Conservation (phyloP, 192 early-diverging fungal genomes). For the Geosiphon pyriformis region DNA sequence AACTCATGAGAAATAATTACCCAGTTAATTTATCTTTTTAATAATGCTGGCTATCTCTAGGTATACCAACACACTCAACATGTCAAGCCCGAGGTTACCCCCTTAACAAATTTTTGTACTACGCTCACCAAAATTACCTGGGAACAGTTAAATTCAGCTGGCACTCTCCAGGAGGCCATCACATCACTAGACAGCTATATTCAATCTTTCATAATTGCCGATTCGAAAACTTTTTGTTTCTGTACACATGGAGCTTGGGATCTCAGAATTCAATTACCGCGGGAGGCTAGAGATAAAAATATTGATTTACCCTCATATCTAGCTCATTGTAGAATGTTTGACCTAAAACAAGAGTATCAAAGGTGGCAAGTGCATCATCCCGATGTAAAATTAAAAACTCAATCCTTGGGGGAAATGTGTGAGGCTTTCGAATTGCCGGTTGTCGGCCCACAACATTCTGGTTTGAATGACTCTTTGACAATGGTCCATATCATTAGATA, state of each 20-base stretch:
- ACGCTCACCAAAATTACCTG: conserved; percentile 53
- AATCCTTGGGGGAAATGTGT: conserved; percentile 57
- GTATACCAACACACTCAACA: conserved; percentile 42
- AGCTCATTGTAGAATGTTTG: conserved; percentile 57
- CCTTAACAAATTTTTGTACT: conserved; percentile 55
- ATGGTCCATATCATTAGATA: conserved; percentile 55
- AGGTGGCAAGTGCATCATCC: conserved; percentile 59
- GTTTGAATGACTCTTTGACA: conserved; percentile 56
- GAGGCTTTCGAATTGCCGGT: conserved; percentile 44
- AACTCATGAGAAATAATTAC: no score
- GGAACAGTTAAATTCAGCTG: conserved; percentile 46
- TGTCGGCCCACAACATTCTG: conserved; percentile 46
- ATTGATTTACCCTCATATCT: conserved; percentile 55
- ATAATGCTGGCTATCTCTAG: no score
- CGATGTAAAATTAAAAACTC: conserved; percentile 42
- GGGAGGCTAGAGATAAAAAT: conserved; percentile 60
- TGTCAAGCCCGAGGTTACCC: conserved; percentile 44
- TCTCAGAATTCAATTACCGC: conserved; percentile 59
- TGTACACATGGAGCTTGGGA: conserved; percentile 71
- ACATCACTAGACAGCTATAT: conserved; percentile 47
- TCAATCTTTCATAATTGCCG: conserved; percentile 40
- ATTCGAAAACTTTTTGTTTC: conserved; percentile 56
- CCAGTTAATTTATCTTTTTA: no score
- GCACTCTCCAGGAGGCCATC: conserved; percentile 52
- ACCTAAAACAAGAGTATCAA: conserved; percentile 59